A percentile compares a stretch with the other conserved stretches of the same genome.
Evolutionary conservation across 768 basidiomycete species (phyloP).

Genomic region (Rhizopogon salebrosus): DNA sequence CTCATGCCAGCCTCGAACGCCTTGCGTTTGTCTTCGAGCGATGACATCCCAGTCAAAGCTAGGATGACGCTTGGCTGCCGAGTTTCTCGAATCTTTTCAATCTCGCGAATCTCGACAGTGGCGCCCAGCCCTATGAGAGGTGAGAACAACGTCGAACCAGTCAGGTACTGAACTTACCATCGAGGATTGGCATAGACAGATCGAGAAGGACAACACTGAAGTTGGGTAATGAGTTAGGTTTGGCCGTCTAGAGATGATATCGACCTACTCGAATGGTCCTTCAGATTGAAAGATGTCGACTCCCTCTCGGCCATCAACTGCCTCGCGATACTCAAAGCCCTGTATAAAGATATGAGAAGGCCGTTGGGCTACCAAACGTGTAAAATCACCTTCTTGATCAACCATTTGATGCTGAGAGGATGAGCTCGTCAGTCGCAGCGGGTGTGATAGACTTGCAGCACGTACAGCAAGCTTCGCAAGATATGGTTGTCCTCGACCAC

Average conservation of each 20-base stretch:
- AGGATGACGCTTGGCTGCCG: slow-evolving; percentile 53
- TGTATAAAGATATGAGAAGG: slow-evolving; percentile 1
- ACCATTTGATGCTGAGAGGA: slow-evolving; percentile 51
- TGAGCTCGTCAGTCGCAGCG: slow-evolving; percentile 7
- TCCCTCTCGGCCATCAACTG: slow-evolving; percentile 81
- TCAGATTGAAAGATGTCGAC: slow-evolving; percentile 68
- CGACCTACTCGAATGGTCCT: slow-evolving; percentile 80
- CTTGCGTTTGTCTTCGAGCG: slow-evolving; percentile 83
- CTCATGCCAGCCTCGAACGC: slow-evolving; percentile 94
- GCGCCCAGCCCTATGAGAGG: slow-evolving; percentile 64
- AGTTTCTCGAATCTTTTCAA: slow-evolving; percentile 46
- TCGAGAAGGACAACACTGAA: slow-evolving; percentile 80
- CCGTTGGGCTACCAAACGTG: neutral
- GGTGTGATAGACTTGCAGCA: slow-evolving; percentile 10
- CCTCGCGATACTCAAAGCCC: slow-evolving; percentile 75
- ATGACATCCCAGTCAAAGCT: slow-evolving; percentile 91
- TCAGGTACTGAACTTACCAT: slow-evolving; percentile 46
- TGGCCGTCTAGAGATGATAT: neutral
- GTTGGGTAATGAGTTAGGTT: slow-evolving; percentile 1
- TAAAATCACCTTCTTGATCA: slow-evolving; percentile 44
- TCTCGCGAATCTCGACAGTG: slow-evolving; percentile 72
- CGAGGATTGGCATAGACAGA: slow-evolving; percentile 90
- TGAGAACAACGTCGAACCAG: neutral
- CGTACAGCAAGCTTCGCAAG: slow-evolving; percentile 76
- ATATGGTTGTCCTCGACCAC: slow-evolving; percentile 91